Conservation (phyloP, 306 rosid species). For the Prunus campanulata region DNA sequence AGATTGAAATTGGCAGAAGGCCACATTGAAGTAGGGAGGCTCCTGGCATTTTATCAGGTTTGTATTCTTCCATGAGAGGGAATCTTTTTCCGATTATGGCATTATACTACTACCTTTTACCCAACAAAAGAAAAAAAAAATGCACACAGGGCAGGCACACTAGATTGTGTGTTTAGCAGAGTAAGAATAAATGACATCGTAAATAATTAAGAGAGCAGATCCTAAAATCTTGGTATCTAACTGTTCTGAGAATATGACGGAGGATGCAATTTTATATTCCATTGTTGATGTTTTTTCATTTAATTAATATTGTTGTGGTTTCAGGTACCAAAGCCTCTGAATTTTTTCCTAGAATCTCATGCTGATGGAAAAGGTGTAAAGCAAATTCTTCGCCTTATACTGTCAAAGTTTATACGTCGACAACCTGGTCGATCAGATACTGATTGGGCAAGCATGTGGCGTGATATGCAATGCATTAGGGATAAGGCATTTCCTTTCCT, state of each 20-base stretch:
- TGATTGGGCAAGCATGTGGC: slow-evolving; percentile 99
- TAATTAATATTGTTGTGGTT: slow-evolving; percentile 2
- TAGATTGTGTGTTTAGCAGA: not conserved
- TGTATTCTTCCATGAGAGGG: slow-evolving; percentile 12
- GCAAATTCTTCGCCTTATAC: slow-evolving; percentile 95
- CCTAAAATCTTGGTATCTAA: not conserved
- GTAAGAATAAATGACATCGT: not conserved
- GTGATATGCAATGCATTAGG: slow-evolving; percentile 84
- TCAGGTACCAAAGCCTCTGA: slow-evolving; percentile 95
- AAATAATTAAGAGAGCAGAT: not conserved
- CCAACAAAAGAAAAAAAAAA: not conserved
- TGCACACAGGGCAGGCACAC: not conserved
- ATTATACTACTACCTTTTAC: not conserved
- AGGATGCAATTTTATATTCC: not conserved
- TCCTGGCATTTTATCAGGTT: slow-evolving; percentile 90
- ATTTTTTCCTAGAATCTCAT: slow-evolving; percentile 67
- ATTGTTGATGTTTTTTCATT: not conserved
- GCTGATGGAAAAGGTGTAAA: slow-evolving; percentile 85
- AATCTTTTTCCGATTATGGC: not conserved
- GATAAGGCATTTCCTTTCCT: slow-evolving; percentile 90
- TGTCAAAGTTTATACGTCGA: slow-evolving; percentile 87
- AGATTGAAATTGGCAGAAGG: slow-evolving; percentile 77
- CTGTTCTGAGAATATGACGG: not conserved
- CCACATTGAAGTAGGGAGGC: slow-evolving; percentile 95
- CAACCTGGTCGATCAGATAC: slow-evolving; percentile 85